These are phyloP conservation scores for Lupinus albus DNA, from an alignment of 306 rosid species.

Conservation along the genomic window DNA sequence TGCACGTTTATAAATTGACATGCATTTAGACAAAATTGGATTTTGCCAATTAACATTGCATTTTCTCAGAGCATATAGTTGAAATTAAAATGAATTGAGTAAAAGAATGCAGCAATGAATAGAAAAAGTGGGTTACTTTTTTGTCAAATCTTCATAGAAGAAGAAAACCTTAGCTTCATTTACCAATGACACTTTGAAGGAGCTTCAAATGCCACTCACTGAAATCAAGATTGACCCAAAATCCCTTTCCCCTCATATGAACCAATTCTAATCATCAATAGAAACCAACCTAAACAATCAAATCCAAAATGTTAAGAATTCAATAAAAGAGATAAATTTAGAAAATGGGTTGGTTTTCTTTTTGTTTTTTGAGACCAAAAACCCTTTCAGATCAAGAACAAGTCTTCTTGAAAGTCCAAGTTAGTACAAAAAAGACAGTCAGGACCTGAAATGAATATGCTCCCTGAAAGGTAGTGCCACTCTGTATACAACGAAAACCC, in stretches of 20 bases:
- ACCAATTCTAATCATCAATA: slow-evolving; percentile 32
- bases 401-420: slow-evolving; percentile 33
- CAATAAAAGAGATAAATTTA: slow-evolving; percentile 17
- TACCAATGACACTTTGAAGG: slow-evolving; percentile 47
- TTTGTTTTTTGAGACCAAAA: background rate
- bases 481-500: slow-evolving; percentile 50
- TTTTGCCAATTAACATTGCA: slow-evolving; percentile 28
- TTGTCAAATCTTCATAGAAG: slow-evolving; percentile 45
- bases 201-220: slow-evolving; percentile 46
- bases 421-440: slow-evolving; percentile 33
- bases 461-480: slow-evolving; percentile 49
- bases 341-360: background rate
- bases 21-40: slow-evolving; percentile 35
- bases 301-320: slow-evolving; percentile 16
- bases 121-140: slow-evolving; percentile 1
- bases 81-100: background rate
- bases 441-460: slow-evolving; percentile 47
- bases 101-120: background rate
- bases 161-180: slow-evolving; percentile 55
- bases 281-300: slow-evolving; percentile 14
- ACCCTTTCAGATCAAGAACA: slow-evolving; percentile 37
- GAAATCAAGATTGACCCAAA: slow-evolving; percentile 48
- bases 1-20: slow-evolving; percentile 35
- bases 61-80: slow-evolving; percentile 11
- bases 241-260: slow-evolving; percentile 48